Base-by-base conservation (phyloP, 768 basidiomycete species). In the Hypsizygus marmoreus region DNA sequence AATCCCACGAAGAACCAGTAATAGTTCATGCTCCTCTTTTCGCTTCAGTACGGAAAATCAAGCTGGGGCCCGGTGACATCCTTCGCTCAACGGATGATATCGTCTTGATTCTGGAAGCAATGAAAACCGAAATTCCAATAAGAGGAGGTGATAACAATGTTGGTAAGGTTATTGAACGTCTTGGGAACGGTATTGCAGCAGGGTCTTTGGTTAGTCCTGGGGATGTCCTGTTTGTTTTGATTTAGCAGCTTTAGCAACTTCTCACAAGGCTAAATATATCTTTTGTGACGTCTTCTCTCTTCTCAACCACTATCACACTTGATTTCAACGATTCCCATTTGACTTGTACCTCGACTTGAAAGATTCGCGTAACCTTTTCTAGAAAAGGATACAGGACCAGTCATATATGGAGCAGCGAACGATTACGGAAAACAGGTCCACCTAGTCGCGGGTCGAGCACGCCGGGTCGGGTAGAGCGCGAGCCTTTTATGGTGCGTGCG, bases 51-150 rank as follows among this genome's bases (percentile, higher is more conserved):
- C 76, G 75, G 77, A 80, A 79, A 56, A 70, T 84, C 51, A 68
- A 64, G 11, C 71, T 72, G 32, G 53, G 58, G 0, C 58, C 68
- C 4, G 77, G 76, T 10, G 71, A 80, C 41, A 51, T 59, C 0
- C 68, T 84, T 32, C 37, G 58, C 3, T 64, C 73, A 0, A 64
- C 66, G 2, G 70, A 74, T 10, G 65, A 75, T 4, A 67, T 76
- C 3, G 54, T 83, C 28, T 37, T 79, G 24, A 68, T 81, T 14
- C 68, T 85, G 10, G 80, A 83, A 59, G 80, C 83, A 1, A 85
- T 84, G 84, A 85, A 86, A 62, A 81, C 77, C 0, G 80, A 82
- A 54, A 74, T 84, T 33, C 66, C 71, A 11, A 56, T 85, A 12
- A 59, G 59, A 39, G 75, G 77, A 0, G 73, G 76, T 0, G 69